These are phyloP conservation scores for Leccinum solheimii DNA, from an alignment of 1,284 basidiomycete species.

Conservation along the genomic window DNA sequence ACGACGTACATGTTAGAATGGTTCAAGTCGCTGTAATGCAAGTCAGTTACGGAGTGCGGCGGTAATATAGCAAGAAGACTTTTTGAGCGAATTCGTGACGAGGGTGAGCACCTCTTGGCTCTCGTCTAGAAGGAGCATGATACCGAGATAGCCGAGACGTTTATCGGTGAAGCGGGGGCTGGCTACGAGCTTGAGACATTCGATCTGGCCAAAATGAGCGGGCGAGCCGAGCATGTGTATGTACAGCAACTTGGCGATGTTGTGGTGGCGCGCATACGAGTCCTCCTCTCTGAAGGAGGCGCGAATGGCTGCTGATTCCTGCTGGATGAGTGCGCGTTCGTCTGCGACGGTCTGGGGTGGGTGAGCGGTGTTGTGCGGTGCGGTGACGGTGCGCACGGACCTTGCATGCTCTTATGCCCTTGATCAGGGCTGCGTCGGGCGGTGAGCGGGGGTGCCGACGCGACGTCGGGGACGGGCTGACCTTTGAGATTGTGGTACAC, in stretches of 20 bases:
- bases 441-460: conserved; percentile 16
- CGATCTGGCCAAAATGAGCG: conserved; percentile 99
- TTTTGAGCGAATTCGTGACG: conserved; percentile 98
- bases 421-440: conserved; percentile 76
- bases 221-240: conserved; percentile 99
- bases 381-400: conserved; percentile 40
- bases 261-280: conserved; percentile 91
- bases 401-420: conserved; percentile 93
- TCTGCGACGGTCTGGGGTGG: conserved; percentile 80
- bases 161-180: conserved; percentile 97
- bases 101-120: conserved; percentile 97
- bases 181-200: conserved; percentile 99
- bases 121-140: conserved; percentile 97
- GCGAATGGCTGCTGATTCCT: conserved; percentile 97
- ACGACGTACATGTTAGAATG: conserved; percentile 99
- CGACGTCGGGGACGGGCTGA: conserved; percentile 34
- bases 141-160: conserved; percentile 94
- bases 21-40: conserved; percentile 87
- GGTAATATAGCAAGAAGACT: conserved; percentile 56
- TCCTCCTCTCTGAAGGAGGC: conserved; percentile 98
- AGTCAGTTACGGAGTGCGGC: background rate
- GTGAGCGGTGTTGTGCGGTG: conserved; percentile 16
- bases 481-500: conserved; percentile 93
- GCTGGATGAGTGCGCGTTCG: conserved; percentile 96
- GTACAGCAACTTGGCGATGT: conserved; percentile 97